Evolutionary conservation across 768 basidiomycete genomes (phyloP), one percentile per base, ranked within the genome.

Genomic region (Podaxis carcinomalis): DNA sequence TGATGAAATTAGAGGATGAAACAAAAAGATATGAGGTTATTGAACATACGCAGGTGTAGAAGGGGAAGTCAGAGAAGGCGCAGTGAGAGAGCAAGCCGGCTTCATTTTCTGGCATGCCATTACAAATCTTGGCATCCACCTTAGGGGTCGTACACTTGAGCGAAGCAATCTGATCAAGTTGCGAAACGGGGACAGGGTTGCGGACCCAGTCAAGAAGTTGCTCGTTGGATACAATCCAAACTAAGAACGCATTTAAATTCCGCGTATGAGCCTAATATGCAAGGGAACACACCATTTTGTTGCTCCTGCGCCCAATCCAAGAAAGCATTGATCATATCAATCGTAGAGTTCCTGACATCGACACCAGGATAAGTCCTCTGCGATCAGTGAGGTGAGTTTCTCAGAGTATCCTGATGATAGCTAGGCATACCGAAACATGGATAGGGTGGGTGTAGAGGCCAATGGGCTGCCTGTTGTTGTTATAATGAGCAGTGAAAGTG

Each of bases 401-500:
- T 23, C 13, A 23, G 32, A 58, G 13, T 35, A 55, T 27, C 39
- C 21, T 19, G 1, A 47, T 21, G 25, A 13, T 55, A 37, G 21
- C 10, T 56, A 42, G 3, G 69, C 79, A 56, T 59, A 84, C 85
- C 42, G 88, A 82, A 51, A 90, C 69, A 75, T 92, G 89, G 68
- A 92, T 88, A 32, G 90, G 90, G 71, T 93, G 91, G 1, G 88
- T 88, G 70, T 92, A 93, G 27, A 92, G 76, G 49, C 91, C 91
- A 60, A 92, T 83, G 0, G 91, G 91, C 68, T 90, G 89, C 13
- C 89, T 80, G 67, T 89, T 90, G 54, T 79, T 80, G 63, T 80
- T 85, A 72, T 92, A 92, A 72, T 92, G 90, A 52, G 74, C 84
- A 0, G 78, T 85, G 72, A 93, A 93, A 0, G 89, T 89, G 54